These are phyloP conservation scores for Bruguiera hainesii DNA, from an alignment of 441 rosid genomes.

Conservation along the genomic window DNA sequence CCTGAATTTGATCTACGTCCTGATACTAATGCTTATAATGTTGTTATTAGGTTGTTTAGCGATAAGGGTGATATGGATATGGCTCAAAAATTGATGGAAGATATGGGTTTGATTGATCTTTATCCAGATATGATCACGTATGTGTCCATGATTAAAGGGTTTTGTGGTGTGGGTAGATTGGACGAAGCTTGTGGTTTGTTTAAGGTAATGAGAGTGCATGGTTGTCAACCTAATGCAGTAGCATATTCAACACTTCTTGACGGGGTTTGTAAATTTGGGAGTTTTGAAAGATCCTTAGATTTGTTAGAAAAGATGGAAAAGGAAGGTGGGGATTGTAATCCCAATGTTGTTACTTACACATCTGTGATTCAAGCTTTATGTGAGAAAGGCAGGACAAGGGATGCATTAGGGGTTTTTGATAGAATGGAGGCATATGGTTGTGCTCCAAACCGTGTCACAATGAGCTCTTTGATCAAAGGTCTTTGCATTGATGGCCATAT, in stretches of 20 bases:
- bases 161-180: constrained; percentile 47
- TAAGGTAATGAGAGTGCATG: constrained; percentile 44
- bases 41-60: constrained; percentile 65
- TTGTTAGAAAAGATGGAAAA: constrained; percentile 71
- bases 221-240: constrained; percentile 57
- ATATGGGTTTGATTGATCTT: constrained; percentile 63
- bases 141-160: constrained; percentile 60
- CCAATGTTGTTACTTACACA: constrained; percentile 67
- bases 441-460: constrained; percentile 65
- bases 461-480: constrained; percentile 52
- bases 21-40: constrained; percentile 47
- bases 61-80: constrained; percentile 53
- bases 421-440: constrained; percentile 62
- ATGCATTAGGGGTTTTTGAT: constrained; percentile 62
- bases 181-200: constrained; percentile 59
- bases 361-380: constrained; percentile 58
- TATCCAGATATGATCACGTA: constrained; percentile 62
- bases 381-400: constrained; percentile 43
- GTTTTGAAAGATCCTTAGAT: constrained; percentile 48
- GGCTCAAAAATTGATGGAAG: constrained; percentile 55
- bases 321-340: constrained; percentile 48
- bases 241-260: constrained; percentile 59
- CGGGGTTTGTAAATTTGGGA: constrained; percentile 55
- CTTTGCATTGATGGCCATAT: constrained; percentile 43
- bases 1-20: constrained; percentile 51